Evolutionary conservation across 441 rosid genomes (phyloP).

Genomic region (Erysimum cheiri): DNA sequence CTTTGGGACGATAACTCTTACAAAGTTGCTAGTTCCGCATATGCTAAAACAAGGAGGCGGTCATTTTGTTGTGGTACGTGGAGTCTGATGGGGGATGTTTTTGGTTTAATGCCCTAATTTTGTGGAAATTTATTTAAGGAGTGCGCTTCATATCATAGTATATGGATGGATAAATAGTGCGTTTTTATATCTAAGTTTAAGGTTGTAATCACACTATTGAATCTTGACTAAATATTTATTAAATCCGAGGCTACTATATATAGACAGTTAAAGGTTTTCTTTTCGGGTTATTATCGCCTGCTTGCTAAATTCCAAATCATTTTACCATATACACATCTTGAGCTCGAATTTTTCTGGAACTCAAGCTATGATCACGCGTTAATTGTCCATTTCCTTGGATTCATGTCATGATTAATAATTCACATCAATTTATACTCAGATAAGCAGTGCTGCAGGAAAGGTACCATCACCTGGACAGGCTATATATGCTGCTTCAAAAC

Average conservation of each 20-base stretch:
- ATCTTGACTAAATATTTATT: slow-evolving; percentile 7
- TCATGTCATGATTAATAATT: background rate
- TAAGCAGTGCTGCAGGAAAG: slow-evolving; percentile 99
- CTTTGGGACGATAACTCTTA: slow-evolving; percentile 83
- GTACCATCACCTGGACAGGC: slow-evolving; percentile 95
- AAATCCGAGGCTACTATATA: slow-evolving; percentile 6
- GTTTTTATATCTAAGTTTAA: slow-evolving; percentile 12
- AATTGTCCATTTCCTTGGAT: slow-evolving; percentile 8
- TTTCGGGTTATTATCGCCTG: background rate
- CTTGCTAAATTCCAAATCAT: background rate
- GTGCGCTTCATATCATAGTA: slow-evolving; percentile 2
- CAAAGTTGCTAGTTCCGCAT: slow-evolving; percentile 73
- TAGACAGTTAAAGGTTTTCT: slow-evolving; percentile 10
- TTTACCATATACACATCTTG: background rate
- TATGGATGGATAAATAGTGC: background rate
- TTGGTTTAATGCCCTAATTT: slow-evolving; percentile 9
- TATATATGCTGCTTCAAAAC: slow-evolving; percentile 87
- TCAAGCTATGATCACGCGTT: background rate
- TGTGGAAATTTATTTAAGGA: background rate
- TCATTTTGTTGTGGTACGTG: slow-evolving; percentile 94
- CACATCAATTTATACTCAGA: slow-evolving; percentile 47
- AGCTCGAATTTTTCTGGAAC: slow-evolving; percentile 3
- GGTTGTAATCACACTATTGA: background rate
- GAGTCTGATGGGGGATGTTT: slow-evolving; percentile 23
- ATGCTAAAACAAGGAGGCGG: slow-evolving; percentile 86